Base-by-base conservation (phyloP, 768 basidiomycete species). In the Tubosaeta brunneosetosa region DNA sequence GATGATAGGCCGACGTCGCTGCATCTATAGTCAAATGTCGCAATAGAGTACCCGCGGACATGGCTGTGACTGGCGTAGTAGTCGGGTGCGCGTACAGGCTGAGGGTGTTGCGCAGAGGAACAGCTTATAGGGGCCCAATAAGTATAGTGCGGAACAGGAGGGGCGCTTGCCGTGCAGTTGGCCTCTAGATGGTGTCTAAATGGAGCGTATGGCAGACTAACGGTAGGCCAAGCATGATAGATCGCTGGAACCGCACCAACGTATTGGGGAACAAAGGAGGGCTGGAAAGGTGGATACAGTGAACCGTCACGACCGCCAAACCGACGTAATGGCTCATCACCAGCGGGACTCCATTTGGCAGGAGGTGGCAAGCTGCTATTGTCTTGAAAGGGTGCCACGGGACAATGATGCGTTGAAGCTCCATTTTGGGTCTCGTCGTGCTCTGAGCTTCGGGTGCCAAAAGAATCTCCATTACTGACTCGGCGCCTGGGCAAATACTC, bases 401-500 rank as follows among this genome's bases (percentile, higher is more conserved):
- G 56, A 36, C 29, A 53, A 38, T 37, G 55, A 27, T 53, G 55
- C 7, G 26, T 47, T 6, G 49, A 34, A 16, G 31, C 25, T 14
- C 44, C 47, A 19, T 45, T 50, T 46, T 46, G 55, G 37, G 46
- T 16, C 22, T 55, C 48, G 14, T 44, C 19, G 7, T 38, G 27
- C 27, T 55, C 55, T n/a, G 51, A 47, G 11, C 12, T 33, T 19
- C 40, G 29, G n/a, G 48, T 46, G 29, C 52, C 41, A 1, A 40
- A 47, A 31, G 53, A 56, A 25, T 51, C 53, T 19, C 50, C 61
- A 29, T 61, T 59, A 50, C 64, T 56, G 22, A 54, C 54, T 46
- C 85, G 85, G 47, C 87, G 85, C 58, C 75, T 81, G 13, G 89
- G 89, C 49, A 91, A 67, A 57, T 91, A 91, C 61, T 91, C 88